Conservation (phyloP, 345 rosid genomes). For the Populus tremula region DNA sequence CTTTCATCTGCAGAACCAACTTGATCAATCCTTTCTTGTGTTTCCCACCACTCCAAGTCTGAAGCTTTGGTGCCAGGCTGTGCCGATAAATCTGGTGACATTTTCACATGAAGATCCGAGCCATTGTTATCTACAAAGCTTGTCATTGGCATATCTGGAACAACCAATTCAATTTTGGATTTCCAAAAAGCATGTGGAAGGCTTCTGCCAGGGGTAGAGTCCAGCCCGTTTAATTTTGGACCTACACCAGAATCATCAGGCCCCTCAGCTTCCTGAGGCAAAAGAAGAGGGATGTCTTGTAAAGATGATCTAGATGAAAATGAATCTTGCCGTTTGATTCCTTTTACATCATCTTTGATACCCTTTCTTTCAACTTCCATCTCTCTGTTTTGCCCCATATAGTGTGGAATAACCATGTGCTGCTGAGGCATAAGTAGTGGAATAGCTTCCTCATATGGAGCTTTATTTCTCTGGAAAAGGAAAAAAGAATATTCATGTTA, state of each 20-base stretch:
- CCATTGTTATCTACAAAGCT: slow-evolving; percentile 80
- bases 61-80: slow-evolving; percentile 37
- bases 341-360: slow-evolving; percentile 39
- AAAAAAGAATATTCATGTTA: slow-evolving; percentile 9
- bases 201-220: slow-evolving; percentile 38
- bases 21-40: slow-evolving; percentile 73
- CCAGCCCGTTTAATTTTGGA: slow-evolving; percentile 41
- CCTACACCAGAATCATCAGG: slow-evolving; percentile 43
- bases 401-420: slow-evolving; percentile 98
- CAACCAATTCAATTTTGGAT: slow-evolving; percentile 49
- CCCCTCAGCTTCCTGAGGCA: slow-evolving; percentile 77
- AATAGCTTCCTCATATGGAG: slow-evolving; percentile 88
- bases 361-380: slow-evolving; percentile 45
- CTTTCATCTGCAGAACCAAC: slow-evolving; percentile 50
- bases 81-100: slow-evolving; percentile 23
- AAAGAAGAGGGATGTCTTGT: slow-evolving; percentile 90
- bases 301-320: slow-evolving; percentile 71
- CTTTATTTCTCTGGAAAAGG: slow-evolving; percentile 78
- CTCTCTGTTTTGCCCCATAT: slow-evolving; percentile 64
- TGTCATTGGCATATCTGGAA: slow-evolving; percentile 71
- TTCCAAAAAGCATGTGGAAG: slow-evolving; percentile 56
- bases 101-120: slow-evolving; percentile 33
- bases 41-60: slow-evolving; percentile 90
- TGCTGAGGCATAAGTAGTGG: slow-evolving; percentile 98
- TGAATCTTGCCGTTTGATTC: slow-evolving; percentile 63